A percentile compares a stretch with the other conserved stretches of the same genome.
phyloP scores from a whole-genome alignment of 805 yeast genomes.

The Candida stauntonica region DNA sequence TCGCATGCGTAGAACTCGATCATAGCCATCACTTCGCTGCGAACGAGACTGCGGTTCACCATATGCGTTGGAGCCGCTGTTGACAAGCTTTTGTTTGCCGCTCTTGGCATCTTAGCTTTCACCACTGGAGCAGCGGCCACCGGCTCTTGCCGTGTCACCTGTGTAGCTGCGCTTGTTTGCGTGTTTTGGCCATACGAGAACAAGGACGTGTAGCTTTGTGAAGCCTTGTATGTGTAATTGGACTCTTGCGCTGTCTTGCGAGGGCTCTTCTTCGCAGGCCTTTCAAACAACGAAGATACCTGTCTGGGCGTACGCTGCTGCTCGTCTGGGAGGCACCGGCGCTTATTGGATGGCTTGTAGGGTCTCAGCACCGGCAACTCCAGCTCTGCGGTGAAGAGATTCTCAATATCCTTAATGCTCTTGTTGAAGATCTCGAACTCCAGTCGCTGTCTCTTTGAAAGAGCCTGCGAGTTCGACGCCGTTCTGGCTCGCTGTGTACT shows the following conservation, averaged over 20 bases:
- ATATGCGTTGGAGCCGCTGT: too few species aligned
- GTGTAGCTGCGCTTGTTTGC: too few species aligned
- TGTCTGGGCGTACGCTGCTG: constrained; percentile 1
- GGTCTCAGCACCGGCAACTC: neutral
- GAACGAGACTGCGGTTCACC: constrained; percentile 9
- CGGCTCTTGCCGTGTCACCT: too few species aligned
- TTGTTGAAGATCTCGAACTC: constrained; percentile 11
- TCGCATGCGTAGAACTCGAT: constrained; percentile 12
- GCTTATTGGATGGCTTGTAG: neutral
- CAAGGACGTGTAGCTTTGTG: constrained; percentile 7
- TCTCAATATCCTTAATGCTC: constrained; percentile 8
- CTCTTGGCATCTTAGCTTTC: neutral
- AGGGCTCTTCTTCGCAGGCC: too few species aligned
- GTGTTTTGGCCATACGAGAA: constrained; percentile 3
- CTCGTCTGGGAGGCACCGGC: neutral
- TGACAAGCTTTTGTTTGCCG: neutral
- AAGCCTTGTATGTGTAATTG: constrained; percentile 7
- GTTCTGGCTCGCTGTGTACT: neutral
- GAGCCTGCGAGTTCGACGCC: neutral
- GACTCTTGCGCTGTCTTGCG: neutral
- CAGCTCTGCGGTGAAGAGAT: constrained; percentile 5
- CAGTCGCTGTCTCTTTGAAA: constrained; percentile 5
- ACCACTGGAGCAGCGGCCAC: too few species aligned
- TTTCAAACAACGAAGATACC: constrained; percentile 3
- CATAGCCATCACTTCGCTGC: constrained; percentile 12